Evolutionary conservation across 345 rosid genomes (phyloP).

Genomic region (Geranium brycei): DNA sequence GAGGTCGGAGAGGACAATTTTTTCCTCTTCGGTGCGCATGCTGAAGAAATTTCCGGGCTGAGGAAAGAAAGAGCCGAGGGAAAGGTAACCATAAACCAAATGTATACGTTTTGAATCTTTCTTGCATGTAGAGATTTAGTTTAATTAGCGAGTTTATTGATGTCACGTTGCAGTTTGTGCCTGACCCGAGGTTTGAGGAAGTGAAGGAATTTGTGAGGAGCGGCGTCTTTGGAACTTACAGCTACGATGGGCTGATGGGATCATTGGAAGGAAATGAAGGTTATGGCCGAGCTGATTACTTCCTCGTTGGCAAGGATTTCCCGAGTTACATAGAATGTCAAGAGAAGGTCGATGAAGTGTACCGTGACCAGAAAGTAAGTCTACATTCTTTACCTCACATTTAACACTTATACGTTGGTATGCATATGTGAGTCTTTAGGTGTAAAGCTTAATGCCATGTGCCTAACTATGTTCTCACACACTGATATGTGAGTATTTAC

Average conservation of each 20-base stretch:
- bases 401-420: too few relatives aligned
- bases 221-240: constrained; percentile 31
- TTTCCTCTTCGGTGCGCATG: constrained; percentile 37
- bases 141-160: too few relatives aligned
- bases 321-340: constrained; percentile 48
- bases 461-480: too few relatives aligned
- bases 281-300: constrained; percentile 37
- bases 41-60: constrained; percentile 33
- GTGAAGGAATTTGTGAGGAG: constrained; percentile 33
- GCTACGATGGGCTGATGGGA: constrained; percentile 39
- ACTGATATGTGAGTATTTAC: too few relatives aligned
- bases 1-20: constrained; percentile 45
- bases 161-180: constrained; percentile 19
- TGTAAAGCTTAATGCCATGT: too few relatives aligned
- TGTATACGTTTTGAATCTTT: too few relatives aligned
- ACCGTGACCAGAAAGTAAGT: constrained; percentile 38
- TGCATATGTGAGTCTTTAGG: too few relatives aligned
- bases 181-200: constrained; percentile 37
- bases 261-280: constrained; percentile 47
- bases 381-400: too few relatives aligned
- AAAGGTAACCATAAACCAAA: constrained; percentile 18
- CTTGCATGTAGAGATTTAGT: too few relatives aligned
- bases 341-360: constrained; percentile 45
- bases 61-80: constrained; percentile 39
- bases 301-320: constrained; percentile 52